Base-by-base conservation (phyloP, 768 basidiomycete species). In the Boletus patriciae region DNA sequence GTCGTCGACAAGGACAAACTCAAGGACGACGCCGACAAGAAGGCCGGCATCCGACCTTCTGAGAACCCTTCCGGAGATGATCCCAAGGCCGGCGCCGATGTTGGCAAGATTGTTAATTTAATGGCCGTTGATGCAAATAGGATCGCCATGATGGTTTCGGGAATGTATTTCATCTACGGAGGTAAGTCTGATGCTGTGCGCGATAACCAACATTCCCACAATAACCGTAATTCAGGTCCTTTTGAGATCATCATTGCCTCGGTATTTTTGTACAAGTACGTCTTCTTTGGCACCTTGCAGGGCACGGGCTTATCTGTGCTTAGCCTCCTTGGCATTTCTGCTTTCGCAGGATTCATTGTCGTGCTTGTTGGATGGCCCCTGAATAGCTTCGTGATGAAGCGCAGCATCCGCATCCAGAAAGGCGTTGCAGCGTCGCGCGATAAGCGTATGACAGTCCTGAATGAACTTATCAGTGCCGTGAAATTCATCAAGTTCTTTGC, bases 91-190 rank as follows among this genome's bases (percentile, higher is more conserved):
- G 89, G 91, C 16, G 94, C 94, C 9, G 90, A 93, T 67, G 79
- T 90, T 13, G 94, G 94, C 13, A 94, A 94, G 70, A 91, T 95
- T 50, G 90, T 94, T 52, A 92, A 92, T 61, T 73, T 94, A 36
- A 95, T 95, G 92, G 85, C 89, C 15, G 84, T 83, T 8, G 90
- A 92, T 67, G 84, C 86, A 3, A 87, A 85, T 64, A 74, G 79
- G 76, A 71, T 88, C 54, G 73, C 83, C 3, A 77, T 78, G 73
- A 83, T 79, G 52, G 62, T 76, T 8, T 81, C 87, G 0, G 80
- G 78, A 3, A 67, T 78, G 50, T 90, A 88, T 64, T 83, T 86
- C 66, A 73, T 88, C 31, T 91, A 90, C 55, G 84, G 86, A 66
- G 80, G 85, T 84, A 57, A 19, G 74, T 60, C 16, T 1, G 2